phyloP scores from a whole-genome alignment of 345 rosid species.

The Capsella bursapastoris region DNA sequence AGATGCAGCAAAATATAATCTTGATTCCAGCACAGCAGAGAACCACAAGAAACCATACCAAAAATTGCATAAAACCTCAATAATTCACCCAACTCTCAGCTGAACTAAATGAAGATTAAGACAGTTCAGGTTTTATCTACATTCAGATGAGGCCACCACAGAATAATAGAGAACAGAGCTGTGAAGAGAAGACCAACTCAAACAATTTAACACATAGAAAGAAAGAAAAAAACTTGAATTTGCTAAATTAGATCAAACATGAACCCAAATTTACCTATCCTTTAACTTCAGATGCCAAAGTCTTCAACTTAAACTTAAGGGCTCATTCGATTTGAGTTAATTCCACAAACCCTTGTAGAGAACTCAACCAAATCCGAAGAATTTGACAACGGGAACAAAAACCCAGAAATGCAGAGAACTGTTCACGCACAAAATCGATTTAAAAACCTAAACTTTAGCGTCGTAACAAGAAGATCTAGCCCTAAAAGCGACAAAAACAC shows the following conservation, averaged over 20 bases:
- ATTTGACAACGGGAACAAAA: conserved; percentile 9
- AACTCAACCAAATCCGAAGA: conserved; percentile 7
- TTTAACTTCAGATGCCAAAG: conserved; percentile 28
- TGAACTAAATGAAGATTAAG: conserved; percentile 27
- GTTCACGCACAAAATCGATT: neutral
- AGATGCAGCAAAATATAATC: conserved; percentile 5
- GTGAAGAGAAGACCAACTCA: conserved; percentile 24
- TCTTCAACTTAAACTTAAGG: conserved; percentile 17
- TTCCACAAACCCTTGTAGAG: conserved; percentile 10
- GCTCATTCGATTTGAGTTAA: conserved; percentile 1
- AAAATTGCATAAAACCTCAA: neutral
- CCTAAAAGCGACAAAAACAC: conserved; percentile 15
- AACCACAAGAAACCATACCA: conserved; percentile 7
- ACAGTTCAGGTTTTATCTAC: conserved; percentile 3
- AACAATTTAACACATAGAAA: conserved; percentile 4
- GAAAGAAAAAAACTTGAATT: conserved; percentile 14
- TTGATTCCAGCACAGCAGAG: conserved; percentile 4
- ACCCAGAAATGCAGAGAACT: conserved; percentile 28
- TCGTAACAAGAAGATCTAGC: conserved; percentile 15
- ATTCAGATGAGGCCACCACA: conserved; percentile 31
- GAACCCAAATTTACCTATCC: conserved; percentile 24
- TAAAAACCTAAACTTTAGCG: neutral
- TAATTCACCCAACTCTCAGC: conserved; percentile 19
- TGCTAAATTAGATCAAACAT: neutral
- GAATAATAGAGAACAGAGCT: conserved; percentile 24